Evolutionary conservation across 495 filamentous ascomycete species (phyloP).

Genomic region (Lasiosphaeria miniovina): DNA sequence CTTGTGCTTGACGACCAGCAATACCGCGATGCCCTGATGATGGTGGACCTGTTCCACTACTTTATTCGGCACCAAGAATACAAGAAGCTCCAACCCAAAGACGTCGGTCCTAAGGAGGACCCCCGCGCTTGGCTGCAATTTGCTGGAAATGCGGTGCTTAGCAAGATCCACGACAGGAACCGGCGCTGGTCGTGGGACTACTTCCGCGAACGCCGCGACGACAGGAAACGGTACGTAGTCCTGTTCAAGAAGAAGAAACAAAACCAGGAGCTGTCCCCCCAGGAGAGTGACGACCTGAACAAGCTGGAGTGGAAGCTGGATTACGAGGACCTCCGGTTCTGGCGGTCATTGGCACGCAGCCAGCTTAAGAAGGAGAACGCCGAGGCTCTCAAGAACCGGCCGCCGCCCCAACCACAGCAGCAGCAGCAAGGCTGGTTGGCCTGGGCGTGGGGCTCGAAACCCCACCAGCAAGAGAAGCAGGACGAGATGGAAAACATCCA

Average conservation of each 20-base stretch:
- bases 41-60: conserved; percentile 96
- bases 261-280: conserved; percentile 64
- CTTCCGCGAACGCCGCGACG: conserved; percentile 86
- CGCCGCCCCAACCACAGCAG: conserved; percentile 42
- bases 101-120: conserved; percentile 77
- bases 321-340: conserved; percentile 97
- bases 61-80: conserved; percentile 98
- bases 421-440: conserved; percentile 76
- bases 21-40: conserved; percentile 94
- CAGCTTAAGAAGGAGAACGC: conserved; percentile 93
- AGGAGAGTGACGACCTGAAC: conserved; percentile 69
- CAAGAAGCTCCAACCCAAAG: conserved; percentile 87
- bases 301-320: conserved; percentile 80
- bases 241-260: conserved; percentile 92
- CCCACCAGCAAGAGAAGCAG: conserved; percentile 52
- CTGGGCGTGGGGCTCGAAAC: conserved; percentile 84
- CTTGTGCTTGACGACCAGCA: conserved; percentile 94
- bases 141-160: conserved; percentile 80
- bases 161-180: conserved; percentile 92
- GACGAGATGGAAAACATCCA: conserved; percentile 63
- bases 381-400: conserved; percentile 57
- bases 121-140: conserved; percentile 89
- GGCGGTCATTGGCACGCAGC: conserved; percentile 89
- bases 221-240: conserved; percentile 83
- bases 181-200: conserved; percentile 90